Conservation (phyloP, 257 asterid species). For the Scutellaria galericulata region DNA sequence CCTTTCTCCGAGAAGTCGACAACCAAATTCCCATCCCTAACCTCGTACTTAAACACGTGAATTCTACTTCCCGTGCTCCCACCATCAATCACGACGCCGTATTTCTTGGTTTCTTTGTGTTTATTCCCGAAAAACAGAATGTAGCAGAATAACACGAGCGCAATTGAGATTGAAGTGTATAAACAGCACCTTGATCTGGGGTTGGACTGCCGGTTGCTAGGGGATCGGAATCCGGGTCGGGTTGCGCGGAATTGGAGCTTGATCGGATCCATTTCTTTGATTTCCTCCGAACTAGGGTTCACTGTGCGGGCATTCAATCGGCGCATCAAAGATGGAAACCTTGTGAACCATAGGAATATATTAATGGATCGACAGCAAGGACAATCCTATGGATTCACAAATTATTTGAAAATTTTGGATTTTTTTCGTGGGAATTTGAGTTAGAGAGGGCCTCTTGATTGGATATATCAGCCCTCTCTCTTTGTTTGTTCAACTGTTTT, state of each 20-base stretch:
- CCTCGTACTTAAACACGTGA: slow-evolving; percentile 77
- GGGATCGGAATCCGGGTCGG: slow-evolving; percentile 60
- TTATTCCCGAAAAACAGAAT: slow-evolving; percentile 52
- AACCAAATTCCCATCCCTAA: slow-evolving; percentile 57
- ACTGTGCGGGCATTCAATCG: slow-evolving; percentile 80
- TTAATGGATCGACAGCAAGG: slow-evolving; percentile 32
- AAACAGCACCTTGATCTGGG: slow-evolving; percentile 49
- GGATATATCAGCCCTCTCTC: slow-evolving; percentile 43
- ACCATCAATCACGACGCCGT: slow-evolving; percentile 88
- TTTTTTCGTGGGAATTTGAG: slow-evolving; percentile 6
- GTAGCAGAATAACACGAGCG: slow-evolving; percentile 54
- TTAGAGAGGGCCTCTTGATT: slow-evolving; percentile 42
- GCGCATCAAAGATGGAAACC: slow-evolving; percentile 80
- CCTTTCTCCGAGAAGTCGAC: slow-evolving; percentile 75
- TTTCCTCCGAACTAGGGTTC: slow-evolving; percentile 47
- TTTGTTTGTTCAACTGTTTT: neutral
- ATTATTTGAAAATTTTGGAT: neutral
- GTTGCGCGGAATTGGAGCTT: slow-evolving; percentile 64
- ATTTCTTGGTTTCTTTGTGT: slow-evolving; percentile 39
- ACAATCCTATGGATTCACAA: slow-evolving; percentile 43
- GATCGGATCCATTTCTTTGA: slow-evolving; percentile 67
- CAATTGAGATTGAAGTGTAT: slow-evolving; percentile 44
- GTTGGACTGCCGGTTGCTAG: slow-evolving; percentile 45
- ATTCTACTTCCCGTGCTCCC: slow-evolving; percentile 98
- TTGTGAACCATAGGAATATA: slow-evolving; percentile 65